Evolutionary conservation across 2,329 filamentous ascomycete genomes (phyloP), one percentile per base, ranked within the genome.

Genomic region (Pseudopyricularia javanii): DNA sequence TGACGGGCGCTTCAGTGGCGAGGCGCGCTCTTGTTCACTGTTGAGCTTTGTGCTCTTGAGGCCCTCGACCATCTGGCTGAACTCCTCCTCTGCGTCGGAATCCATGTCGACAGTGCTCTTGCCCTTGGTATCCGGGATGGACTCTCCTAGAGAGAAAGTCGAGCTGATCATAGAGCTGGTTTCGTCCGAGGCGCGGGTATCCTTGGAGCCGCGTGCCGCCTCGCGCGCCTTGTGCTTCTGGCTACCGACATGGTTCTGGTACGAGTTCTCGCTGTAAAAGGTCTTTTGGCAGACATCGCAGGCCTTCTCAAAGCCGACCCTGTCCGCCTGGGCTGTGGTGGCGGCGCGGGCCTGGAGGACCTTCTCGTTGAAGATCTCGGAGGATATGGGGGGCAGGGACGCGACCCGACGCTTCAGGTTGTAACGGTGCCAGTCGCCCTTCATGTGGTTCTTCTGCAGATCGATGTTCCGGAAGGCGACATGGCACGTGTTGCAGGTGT

Each of bases 351-450:
- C 91, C 61, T 90, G 88, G 15, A 96, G 75, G 37, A 98, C 91
- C 68, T 97, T 97, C 62, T 97, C 93, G 61, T 89, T 89, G 68
- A 97, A 98, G 54, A 89, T 78, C 65, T 97, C 91, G 52, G 91
- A 91, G 7, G 90, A 84, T 49, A 97, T 88, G 3, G 93, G 91
- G 30, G 91, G 90, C 6, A 97, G 76, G 6, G 88, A 88, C 43
- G 91, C 90, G 54, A 97, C 87, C 62, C 91, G 85, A 60, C 93
- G 88, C 74, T 97, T 96, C 62, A 97, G 80, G 68, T 98, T 98
- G 71, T 96, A 96, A 59, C 93, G 85, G 86, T 98, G 91, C 93
- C 93, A 98, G 72, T 98, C 93, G 61, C 86, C 93, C 68, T 93
- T 90, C 93, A 98, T 98, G 67, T 98, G 93, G 35, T 82, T 84